Conservation (phyloP, 2,329 filamentous ascomycete species). For the Penicillium oxalicum region DNA sequence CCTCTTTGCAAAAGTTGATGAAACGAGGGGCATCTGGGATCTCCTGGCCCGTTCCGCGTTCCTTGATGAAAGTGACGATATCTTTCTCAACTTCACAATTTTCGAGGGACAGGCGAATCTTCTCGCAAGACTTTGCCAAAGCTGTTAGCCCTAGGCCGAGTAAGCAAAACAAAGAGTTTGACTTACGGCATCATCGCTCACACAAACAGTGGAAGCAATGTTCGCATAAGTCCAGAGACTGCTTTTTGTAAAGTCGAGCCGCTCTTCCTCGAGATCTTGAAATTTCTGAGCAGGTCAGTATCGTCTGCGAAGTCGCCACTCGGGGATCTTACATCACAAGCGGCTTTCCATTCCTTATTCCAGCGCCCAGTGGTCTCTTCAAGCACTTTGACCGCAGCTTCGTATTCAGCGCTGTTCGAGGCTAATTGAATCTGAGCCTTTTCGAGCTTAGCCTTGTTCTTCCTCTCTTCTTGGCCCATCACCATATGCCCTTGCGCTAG, state of each 20-base stretch:
- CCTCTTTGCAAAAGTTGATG: conserved; percentile 94
- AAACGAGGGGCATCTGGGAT: conserved; percentile 96
- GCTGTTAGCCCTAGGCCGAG: conserved; percentile 13
- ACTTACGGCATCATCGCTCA: conserved; percentile 78
- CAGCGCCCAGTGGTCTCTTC: conserved; percentile 93
- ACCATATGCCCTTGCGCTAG: conserved; percentile 99
- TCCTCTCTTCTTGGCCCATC: conserved; percentile 97
- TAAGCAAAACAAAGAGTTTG: not conserved
- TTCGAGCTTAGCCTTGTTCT: conserved; percentile 97
- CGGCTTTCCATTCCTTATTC: conserved; percentile 98
- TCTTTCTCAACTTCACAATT: conserved; percentile 97
- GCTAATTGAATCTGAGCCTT: conserved; percentile 97
- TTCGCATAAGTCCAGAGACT: conserved; percentile 98
- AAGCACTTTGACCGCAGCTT: conserved; percentile 82
- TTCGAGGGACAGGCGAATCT: conserved; percentile 86
- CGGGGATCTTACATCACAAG: conserved; percentile 60
- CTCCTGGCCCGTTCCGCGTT: conserved; percentile 87
- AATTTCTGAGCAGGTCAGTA: conserved; percentile 62
- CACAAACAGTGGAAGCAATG: conserved; percentile 92
- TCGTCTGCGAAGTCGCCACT: conserved; percentile 16
- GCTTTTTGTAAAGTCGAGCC: conserved; percentile 94
- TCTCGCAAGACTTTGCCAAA: conserved; percentile 68
- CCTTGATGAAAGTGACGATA: conserved; percentile 80
- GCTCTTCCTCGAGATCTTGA: conserved; percentile 95
- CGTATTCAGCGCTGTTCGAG: conserved; percentile 86